Percentiles rank a stretch among this genome's conserved stretches.
These are phyloP conservation scores for Backusella tarrabulga DNA, from an alignment of 192 early-diverging fungal species.

Conservation along the genomic window DNA sequence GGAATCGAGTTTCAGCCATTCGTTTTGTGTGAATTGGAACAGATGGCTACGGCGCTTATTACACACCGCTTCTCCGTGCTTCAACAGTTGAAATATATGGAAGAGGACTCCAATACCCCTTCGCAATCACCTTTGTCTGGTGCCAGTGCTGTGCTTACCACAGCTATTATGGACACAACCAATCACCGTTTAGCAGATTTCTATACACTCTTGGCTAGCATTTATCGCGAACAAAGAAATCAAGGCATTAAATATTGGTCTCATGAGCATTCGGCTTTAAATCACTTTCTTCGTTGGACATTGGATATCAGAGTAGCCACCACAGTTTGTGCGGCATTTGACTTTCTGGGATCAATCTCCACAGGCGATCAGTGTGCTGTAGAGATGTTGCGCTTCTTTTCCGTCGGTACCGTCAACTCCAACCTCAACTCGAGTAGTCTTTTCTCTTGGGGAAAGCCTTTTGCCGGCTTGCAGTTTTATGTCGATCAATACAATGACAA, in stretches of 20 bases:
- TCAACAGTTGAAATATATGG: constrained; percentile 61
- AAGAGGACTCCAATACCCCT: constrained; percentile 59
- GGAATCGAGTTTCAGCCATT: constrained; percentile 43
- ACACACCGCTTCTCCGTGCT: constrained; percentile 56
- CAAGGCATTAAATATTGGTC: constrained; percentile 72
- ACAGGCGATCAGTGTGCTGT: constrained; percentile 69
- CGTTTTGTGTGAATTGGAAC: constrained; percentile 53
- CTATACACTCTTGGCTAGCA: constrained; percentile 65
- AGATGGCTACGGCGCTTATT: constrained; percentile 52
- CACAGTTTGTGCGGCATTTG: constrained; percentile 70
- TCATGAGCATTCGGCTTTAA: constrained; percentile 50
- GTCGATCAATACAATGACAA: constrained; percentile 38
- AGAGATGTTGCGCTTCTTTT: constrained; percentile 57
- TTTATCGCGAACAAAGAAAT: constrained; percentile 78
- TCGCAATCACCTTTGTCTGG: constrained; percentile 5
- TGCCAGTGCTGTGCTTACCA: background rate
- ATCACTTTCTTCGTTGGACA: constrained; percentile 65
- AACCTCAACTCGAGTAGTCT: constrained; percentile 29
- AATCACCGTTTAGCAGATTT: constrained; percentile 63
- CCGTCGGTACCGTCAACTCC: constrained; percentile 20
- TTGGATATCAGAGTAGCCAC: constrained; percentile 56
- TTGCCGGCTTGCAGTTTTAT: constrained; percentile 74
- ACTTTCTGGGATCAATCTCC: constrained; percentile 81
- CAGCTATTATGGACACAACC: constrained; percentile 14
- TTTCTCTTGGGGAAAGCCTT: constrained; percentile 80